Evolutionary conservation across 2,329 filamentous ascomycete genomes (phyloP).

Genomic region (Macroventuria anomochaeta): DNA sequence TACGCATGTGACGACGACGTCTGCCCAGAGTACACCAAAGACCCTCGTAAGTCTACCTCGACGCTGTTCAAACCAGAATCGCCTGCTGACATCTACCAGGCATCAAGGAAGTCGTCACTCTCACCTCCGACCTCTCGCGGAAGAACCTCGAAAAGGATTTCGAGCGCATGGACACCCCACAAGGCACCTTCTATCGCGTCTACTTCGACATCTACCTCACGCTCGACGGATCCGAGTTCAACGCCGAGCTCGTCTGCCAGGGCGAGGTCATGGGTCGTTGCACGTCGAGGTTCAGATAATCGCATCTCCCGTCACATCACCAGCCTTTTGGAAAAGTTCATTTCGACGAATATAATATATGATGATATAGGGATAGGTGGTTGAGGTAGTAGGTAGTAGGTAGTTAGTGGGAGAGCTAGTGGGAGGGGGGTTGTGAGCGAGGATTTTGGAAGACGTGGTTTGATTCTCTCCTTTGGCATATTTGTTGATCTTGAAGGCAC

Average conservation of each 20-base stretch:
- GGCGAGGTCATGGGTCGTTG: constrained; percentile 98
- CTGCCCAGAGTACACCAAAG: constrained; percentile 98
- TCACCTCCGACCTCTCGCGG: constrained; percentile 93
- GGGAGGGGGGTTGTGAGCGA: neutral
- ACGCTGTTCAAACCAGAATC: neutral
- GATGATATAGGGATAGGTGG: constrained; percentile 5
- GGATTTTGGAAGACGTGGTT: neutral
- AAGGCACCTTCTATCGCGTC: constrained; percentile 73
- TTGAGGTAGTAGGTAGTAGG: neutral
- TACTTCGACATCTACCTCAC: constrained; percentile 81
- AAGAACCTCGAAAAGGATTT: constrained; percentile 99
- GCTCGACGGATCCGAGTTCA: constrained; percentile 96
- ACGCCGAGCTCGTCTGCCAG: constrained; percentile 97
- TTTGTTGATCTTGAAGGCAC: constrained; percentile 5
- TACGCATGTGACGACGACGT: constrained; percentile 98
- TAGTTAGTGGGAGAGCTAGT: neutral
- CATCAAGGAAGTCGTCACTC: constrained; percentile 98
- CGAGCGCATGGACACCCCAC: constrained; percentile 97
- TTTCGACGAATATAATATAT: constrained; percentile 5
- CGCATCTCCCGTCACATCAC: neutral
- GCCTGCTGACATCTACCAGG: constrained; percentile 59
- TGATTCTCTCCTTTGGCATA: constrained; percentile 9
- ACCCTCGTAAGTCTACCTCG: constrained; percentile 79
- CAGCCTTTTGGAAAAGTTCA: constrained; percentile 1
- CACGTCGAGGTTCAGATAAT: constrained; percentile 80